Conservation (phyloP, 2,329 filamentous ascomycete species). For the Bipolaris victoriae region DNA sequence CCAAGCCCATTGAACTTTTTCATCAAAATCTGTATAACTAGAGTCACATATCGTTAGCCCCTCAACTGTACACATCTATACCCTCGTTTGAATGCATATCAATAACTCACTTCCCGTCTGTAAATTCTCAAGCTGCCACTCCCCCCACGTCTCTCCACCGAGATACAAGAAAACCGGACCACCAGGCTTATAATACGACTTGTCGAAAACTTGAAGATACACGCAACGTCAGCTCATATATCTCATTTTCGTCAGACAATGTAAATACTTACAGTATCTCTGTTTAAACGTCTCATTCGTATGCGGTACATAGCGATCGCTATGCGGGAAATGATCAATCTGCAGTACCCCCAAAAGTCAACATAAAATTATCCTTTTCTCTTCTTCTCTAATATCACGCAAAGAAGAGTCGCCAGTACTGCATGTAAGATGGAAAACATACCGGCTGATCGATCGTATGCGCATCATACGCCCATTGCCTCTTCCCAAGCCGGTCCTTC, state of each 20-base stretch:
- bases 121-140: slow-evolving; percentile 48
- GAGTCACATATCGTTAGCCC: slow-evolving; percentile 10
- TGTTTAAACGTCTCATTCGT: slow-evolving; percentile 60
- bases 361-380: background rate
- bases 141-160: slow-evolving; percentile 54
- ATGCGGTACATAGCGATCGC: slow-evolving; percentile 50
- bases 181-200: slow-evolving; percentile 61
- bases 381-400: too few relatives aligned
- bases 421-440: background rate
- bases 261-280: slow-evolving; percentile 52
- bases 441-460: slow-evolving; percentile 37
- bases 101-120: slow-evolving; percentile 48
- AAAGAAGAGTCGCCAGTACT: too few relatives aligned
- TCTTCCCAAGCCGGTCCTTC: slow-evolving; percentile 16
- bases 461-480: slow-evolving; percentile 28
- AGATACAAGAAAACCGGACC: slow-evolving; percentile 60
- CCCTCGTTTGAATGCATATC: too few relatives aligned
- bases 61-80: too few relatives aligned
- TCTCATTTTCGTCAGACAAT: too few relatives aligned
- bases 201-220: slow-evolving; percentile 50
- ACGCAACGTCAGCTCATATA: background rate
- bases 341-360: slow-evolving; percentile 17
- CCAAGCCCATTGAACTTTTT: slow-evolving; percentile 60
- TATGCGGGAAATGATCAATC: slow-evolving; percentile 57
- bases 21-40: slow-evolving; percentile 61